Base-by-base conservation (phyloP, 2,329 filamentous ascomycete genomes). In the Rhinocladiella mackenziei region DNA sequence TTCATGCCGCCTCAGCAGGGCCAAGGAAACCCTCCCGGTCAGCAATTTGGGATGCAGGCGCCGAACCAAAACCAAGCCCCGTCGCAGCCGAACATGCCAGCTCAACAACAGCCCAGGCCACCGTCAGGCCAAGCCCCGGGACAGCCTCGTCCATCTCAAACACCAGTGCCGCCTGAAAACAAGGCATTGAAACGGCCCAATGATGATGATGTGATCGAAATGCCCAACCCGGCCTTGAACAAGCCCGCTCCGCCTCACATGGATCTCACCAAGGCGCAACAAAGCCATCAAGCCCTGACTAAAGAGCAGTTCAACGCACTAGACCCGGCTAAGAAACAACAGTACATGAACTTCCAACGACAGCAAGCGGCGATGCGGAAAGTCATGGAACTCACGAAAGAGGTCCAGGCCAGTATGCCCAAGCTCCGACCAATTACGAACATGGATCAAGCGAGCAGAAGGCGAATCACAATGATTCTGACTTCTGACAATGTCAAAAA, bases 141-240 rank as follows among this genome's bases (percentile, higher is more conserved):
- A 32, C 50, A 51, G 20, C 19, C 43, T 39, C 53, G 50, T 4
- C 47, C 31, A 26, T 33, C 18, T 11, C 41, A 46, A 32, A 17
- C 36, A 5, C 39, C 43, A 18, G 14, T 11, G 14, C 59, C 61
- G 40, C 45, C 59, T n/a, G 53, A 63, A 10, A 68, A 66, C 45
- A 73, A 74, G 50, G 67, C 56, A 23, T 44, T 68, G 17, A 72
- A 71, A 56, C 62, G 73, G 47, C 56, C 66, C 3, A 65, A 58
- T 42, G 64, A 62, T 42, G 72, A 76, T 52, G 72, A 76, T 54
- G 58, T 65, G n/a, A 56, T 65, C 25, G 71, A 72, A 23, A 33
- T 51, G 14, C 34, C 38, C 17, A 48, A 39, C 23, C 40, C 38
- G 14, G 15, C 22, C 10, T 13, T 37, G 15, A 44, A 44, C 31